Evolutionary conservation across 345 rosid genomes (phyloP).

Genomic region (Camelina sativa): DNA sequence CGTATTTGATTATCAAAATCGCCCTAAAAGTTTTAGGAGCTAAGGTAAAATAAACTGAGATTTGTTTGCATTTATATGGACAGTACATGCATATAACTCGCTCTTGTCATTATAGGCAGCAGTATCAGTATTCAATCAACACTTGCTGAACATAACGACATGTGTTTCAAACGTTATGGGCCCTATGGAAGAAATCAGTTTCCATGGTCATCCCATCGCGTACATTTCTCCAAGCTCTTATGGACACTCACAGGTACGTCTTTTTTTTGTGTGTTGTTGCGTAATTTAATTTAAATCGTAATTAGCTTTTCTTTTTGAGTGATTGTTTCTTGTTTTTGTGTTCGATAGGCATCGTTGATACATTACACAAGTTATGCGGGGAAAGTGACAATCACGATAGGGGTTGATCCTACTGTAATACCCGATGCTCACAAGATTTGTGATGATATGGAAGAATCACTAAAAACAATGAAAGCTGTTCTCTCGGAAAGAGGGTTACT

Average conservation of each 20-base stretch:
- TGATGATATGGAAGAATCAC: constrained; percentile 58
- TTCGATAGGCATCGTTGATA: constrained; percentile 61
- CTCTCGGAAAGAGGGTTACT: constrained; percentile 25
- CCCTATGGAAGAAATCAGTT: constrained; percentile 61
- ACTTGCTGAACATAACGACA: constrained; percentile 48
- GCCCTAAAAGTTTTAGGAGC: constrained; percentile 45
- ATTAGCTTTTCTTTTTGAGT: constrained; percentile 11
- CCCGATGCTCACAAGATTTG: constrained; percentile 65
- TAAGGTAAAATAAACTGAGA: constrained; percentile 46
- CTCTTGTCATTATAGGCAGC: constrained; percentile 42
- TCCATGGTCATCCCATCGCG: constrained; percentile 60
- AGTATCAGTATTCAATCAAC: constrained; percentile 41
- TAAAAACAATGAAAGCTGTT: constrained; percentile 51
- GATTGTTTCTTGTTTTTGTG: background rate
- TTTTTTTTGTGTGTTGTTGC: background rate
- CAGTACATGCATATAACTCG: background rate
- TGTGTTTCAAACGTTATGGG: constrained; percentile 69
- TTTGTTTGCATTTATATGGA: background rate
- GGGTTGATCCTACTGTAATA: constrained; percentile 64
- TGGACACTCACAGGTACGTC: constrained; percentile 57
- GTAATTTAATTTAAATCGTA: background rate
- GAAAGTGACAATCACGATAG: constrained; percentile 58
- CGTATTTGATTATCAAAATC: constrained; percentile 15
- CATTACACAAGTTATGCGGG: constrained; percentile 70
- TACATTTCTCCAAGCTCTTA: constrained; percentile 64